A percentile compares a stretch with the other conserved stretches of the same genome.
These are phyloP conservation scores for Talaromyces sp. DNA, from an alignment of 2,329 filamentous ascomycete genomes.

Conservation along the genomic window DNA sequence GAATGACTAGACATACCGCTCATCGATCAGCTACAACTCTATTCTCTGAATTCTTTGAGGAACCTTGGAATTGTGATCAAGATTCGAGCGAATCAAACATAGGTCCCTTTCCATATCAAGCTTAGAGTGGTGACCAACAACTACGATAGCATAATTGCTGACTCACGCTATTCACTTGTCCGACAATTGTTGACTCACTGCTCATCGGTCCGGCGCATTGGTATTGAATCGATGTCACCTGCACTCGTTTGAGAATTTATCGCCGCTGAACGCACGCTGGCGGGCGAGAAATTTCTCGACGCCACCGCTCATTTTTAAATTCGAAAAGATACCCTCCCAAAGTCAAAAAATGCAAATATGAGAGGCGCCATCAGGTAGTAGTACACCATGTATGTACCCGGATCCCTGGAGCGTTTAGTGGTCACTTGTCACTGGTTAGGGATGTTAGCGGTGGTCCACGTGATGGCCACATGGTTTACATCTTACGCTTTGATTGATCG, in stretches of 20 bases:
- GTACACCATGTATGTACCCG: background rate
- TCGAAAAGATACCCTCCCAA: background rate
- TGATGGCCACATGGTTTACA: slow-evolving; percentile 2
- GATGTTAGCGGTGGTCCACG: background rate
- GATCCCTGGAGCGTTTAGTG: background rate
- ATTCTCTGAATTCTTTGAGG: background rate
- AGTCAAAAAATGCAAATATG: background rate
- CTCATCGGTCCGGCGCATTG: background rate
- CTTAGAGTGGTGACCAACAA: background rate
- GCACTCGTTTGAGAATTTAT: background rate
- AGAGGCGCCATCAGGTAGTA: background rate
- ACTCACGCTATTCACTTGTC: background rate
- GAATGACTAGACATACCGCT: background rate
- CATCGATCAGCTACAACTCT: too few relatives aligned
- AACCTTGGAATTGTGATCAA: background rate
- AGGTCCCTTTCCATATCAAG: background rate
- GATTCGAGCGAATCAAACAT: background rate
- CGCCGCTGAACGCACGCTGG: background rate
- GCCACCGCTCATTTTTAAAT: background rate
- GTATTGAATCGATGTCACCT: background rate
- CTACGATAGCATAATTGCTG: background rate
- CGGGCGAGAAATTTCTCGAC: background rate
- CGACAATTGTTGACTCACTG: background rate
- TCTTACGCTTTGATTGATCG: background rate
- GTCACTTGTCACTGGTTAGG: background rate